Evolutionary conservation across 352 stramenopile species (phyloP), one percentile per base, ranked within the genome.

Genomic region (Aphanomyces astaci): DNA sequence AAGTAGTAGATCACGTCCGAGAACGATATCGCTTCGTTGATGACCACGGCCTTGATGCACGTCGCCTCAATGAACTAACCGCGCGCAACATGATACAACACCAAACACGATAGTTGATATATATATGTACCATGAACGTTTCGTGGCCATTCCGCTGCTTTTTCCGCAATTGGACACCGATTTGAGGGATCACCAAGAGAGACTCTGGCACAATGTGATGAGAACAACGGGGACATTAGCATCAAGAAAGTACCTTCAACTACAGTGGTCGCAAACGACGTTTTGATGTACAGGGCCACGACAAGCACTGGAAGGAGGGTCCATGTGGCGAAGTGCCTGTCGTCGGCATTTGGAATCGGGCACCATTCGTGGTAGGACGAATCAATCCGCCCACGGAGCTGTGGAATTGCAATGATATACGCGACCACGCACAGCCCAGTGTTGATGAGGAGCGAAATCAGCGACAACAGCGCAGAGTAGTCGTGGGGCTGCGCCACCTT

Each of bases 1-100:
- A 95, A 63, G 63, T 81, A 90, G 73, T 95, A 95, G 19, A 92
- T 80, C 0, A 93, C 86, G 51, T 84, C 80, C 24, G 75, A 78
- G 53, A 93, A 91, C 30, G 76, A 84, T 49, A 95, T 93, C 3
- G 78, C 83, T 66, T 95, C 86, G 66, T 92, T 92, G 71, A 95
- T 72, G 13, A 90, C 78, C 43, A 93, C 82, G 1, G 83, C 84
- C 28, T 74, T 79, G 63, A 95, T 78, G 39, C 76, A 62, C 17
- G 56, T 57, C 30, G 66, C 66, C 43, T 86, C 78, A 46, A 88
- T 64, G 46, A 88, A 88, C 74, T 79, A 31, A 48, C 24, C 17
- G 1, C n/a, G n/a, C n/a, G n/a, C n/a, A n/a, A n/a, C n/a, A n/a
- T n/a, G n/a, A n/a, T n/a, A n/a, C n/a, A n/a, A 17, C 9, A 49